phyloP scores from a whole-genome alignment of 768 basidiomycete species.

The Tylopilus balloui region DNA sequence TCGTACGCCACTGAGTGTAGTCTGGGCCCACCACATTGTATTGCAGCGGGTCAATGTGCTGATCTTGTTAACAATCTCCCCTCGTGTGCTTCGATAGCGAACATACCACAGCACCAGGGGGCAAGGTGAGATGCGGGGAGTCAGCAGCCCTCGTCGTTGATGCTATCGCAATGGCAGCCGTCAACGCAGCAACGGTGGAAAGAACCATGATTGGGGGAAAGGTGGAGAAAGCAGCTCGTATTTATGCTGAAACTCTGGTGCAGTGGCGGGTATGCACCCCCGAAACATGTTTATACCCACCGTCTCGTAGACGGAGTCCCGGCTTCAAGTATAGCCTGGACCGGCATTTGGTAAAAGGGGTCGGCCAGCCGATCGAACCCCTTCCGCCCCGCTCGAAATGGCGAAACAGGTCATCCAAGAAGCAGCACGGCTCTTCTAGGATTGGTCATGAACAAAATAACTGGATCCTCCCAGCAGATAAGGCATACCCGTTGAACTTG shows the following conservation, averaged over 20 bases:
- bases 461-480: too few species aligned
- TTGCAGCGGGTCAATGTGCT: conserved; percentile 50
- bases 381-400: too few species aligned
- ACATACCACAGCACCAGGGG: conserved; percentile 25
- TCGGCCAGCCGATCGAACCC: too few species aligned
- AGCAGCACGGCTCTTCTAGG: too few species aligned
- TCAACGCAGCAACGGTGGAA: conserved; percentile 2
- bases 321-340: too few species aligned
- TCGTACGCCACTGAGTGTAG: conserved; percentile 35
- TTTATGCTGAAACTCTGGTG: not conserved
- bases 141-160: not conserved
- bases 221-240: not conserved
- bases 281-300: too few species aligned
- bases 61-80: not conserved
- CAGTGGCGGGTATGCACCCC: too few species aligned
- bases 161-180: conserved; percentile 2
- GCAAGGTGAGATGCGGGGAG: conserved; percentile 3
- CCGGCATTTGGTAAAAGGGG: too few species aligned
- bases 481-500: too few species aligned
- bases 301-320: too few species aligned
- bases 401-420: too few species aligned
- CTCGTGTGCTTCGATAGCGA: not conserved
- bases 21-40: conserved; percentile 50
- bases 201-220: not conserved
- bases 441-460: too few species aligned